A percentile compares a stretch with the other conserved stretches of the same genome.
These are phyloP conservation scores for Amylostereum chailletii DNA, from an alignment of 1,284 basidiomycete genomes.

Conservation along the genomic window DNA sequence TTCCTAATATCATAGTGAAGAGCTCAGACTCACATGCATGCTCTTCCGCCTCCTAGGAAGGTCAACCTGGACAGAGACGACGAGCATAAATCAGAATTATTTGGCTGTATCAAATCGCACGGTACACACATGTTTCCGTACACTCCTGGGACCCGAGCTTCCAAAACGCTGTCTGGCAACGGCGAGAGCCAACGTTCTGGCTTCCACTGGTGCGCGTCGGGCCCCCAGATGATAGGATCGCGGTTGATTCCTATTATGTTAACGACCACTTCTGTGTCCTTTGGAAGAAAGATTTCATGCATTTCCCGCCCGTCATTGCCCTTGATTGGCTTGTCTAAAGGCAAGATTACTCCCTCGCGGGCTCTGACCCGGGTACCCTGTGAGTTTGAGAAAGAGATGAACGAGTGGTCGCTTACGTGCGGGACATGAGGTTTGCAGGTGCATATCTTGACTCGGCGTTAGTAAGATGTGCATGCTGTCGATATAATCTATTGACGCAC, in stretches of 20 bases:
- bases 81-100: not conserved
- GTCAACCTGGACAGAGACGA: not conserved
- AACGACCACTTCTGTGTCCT: slow-evolving; percentile 1
- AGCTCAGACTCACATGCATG: not conserved
- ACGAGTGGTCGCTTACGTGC: not conserved
- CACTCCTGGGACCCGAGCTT: not conserved
- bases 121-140: not conserved
- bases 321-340: not conserved
- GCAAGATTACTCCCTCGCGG: not conserved
- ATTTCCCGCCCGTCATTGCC: not conserved
- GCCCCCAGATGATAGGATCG: slow-evolving; percentile 9
- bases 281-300: not conserved
- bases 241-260: slow-evolving; percentile 6
- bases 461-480: not conserved
- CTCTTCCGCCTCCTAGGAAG: not conserved
- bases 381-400: slow-evolving; percentile 8
- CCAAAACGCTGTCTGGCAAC: slow-evolving; percentile 1
- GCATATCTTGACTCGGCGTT: not conserved
- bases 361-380: not conserved
- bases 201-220: slow-evolving; percentile 10
- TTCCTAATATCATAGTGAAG: no score
- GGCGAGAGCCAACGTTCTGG: slow-evolving; percentile 11
- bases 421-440: not conserved
- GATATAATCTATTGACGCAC: slow-evolving; percentile 3
- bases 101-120: not conserved